Evolutionary conservation across 306 rosid genomes (phyloP).

Genomic region (Hippophae rhamnoides): DNA sequence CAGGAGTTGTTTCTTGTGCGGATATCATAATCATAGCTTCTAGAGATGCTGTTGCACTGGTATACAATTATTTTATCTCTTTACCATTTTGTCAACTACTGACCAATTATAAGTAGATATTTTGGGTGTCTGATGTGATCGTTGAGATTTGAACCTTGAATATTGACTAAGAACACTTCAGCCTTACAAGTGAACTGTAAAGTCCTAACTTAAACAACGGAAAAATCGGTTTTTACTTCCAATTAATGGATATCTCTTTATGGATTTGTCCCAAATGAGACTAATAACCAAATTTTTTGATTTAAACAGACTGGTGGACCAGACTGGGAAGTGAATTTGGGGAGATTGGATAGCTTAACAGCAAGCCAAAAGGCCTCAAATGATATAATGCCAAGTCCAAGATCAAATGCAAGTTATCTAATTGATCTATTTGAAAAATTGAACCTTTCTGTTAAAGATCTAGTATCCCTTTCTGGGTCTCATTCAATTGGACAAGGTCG

Average conservation of each 20-base stretch:
- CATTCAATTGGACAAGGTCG: conserved; percentile 78
- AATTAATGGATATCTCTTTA: too few species aligned
- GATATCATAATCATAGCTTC: conserved; percentile 80
- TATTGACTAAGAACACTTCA: too few species aligned
- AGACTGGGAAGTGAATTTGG: conserved; percentile 65
- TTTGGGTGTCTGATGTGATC: too few species aligned
- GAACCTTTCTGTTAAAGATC: conserved; percentile 45
- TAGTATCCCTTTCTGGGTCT: conserved; percentile 82
- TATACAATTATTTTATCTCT: background rate
- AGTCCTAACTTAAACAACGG: too few species aligned
- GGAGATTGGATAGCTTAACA: conserved; percentile 71
- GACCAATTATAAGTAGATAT: too few species aligned
- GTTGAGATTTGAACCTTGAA: too few species aligned
- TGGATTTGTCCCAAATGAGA: too few species aligned
- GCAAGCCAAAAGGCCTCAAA: conserved; percentile 62
- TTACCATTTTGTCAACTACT: too few species aligned
- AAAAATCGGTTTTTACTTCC: too few species aligned
- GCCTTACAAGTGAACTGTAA: too few species aligned
- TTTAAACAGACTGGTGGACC: conserved; percentile 75
- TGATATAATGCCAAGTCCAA: conserved; percentile 81
- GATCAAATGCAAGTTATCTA: conserved; percentile 63
- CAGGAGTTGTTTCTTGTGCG: conserved; percentile 82
- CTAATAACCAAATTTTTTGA: too few species aligned
- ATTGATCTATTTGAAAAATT: conserved; percentile 43
- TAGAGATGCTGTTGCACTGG: conserved; percentile 60